Base-by-base conservation (phyloP, 208 protist species). In the Leishmania amazonensis region DNA sequence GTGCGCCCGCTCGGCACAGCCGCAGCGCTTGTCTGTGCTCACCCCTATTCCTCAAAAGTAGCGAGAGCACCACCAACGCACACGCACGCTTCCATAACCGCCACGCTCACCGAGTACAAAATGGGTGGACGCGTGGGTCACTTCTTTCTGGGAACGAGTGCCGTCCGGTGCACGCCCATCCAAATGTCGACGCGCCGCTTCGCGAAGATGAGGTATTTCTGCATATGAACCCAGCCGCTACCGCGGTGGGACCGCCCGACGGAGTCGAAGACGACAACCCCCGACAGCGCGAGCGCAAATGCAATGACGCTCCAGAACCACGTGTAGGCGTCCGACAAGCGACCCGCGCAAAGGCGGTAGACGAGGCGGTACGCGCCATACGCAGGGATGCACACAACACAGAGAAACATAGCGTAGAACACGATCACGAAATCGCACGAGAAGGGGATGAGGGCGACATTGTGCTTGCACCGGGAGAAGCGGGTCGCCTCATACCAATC, bases 391-490 rank as follows among this genome's bases (percentile, higher is more conserved):
- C 68, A 87, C 24, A 94, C 77, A 13, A 95, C 54, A 13, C 90
- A 35, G 40, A 97, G 81, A 85, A 97, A 96, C 21, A 94, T 31
- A 28, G 58, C 79, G 76, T 93, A 93, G 60, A 91, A 89, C 9
- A 97, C 47, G 19, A 96, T 47, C 53, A 91, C 85, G 81, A 88
- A 96, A 78, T 96, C 93, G 81, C 94, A 97, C 9, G 88, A 87
- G 78, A 92, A 96, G 49, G 88, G 87, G 4, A 98, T 81, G 42
- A 98, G 88, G 40, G 95, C 95, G 28, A 98, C 85, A 83, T 96
- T 96, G 86, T 98, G 95, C 60, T 94, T 96, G 83, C 95, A 98
- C 0, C 95, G 91, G 3, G 92, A 96, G 78, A 90, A 95, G 82
- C 91, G 88, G 24, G 95, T 98, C n/a, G 93, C 95, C 40, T 89